Base-by-base conservation (phyloP, 2,329 filamentous ascomycete genomes). In the Penicillium sp. region DNA sequence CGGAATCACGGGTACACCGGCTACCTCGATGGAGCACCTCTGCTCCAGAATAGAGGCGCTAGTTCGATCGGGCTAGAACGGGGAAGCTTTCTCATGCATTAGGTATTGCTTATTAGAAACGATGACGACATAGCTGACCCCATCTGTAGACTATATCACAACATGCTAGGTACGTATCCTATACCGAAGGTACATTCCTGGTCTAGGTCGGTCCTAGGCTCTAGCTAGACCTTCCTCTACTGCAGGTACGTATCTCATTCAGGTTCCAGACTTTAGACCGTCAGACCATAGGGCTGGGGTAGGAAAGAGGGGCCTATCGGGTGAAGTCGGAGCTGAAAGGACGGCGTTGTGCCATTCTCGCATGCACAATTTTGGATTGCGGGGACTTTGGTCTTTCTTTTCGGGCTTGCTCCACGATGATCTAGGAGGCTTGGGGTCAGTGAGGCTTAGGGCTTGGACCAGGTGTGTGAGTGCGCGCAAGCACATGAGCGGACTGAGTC, bases 241-340 rank as follows among this genome's bases (percentile, higher is more conserved):
- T 55, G 52, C 52, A 53, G 52, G 52, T 53, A 53, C 52, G 19
- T 21, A 19, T 21, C 9, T 21, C 37, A 26, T 8, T 14, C 13
- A 6, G 29, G 52, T 9, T 43, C 52, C 52, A 48, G 44, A 24
- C 33, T 48, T 35, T 11, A 35, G 27, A 48, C 27, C 46, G 16
- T 48, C 37, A 45, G 35, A 22, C 51, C 52, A 57, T 63, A 59
- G 56, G 60, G 58, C 60, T 60, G 52, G 53, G 56, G 51, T 47
- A 10, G 37, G 49, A 41, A 14, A 31, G 47, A 48, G 21, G 41
- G 24, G 21, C 24, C 13, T 5, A 14, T 59, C 63, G 63, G 63
- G 55, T 53, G 55, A 63, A 56, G 9, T 63, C 63, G 63, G 63
- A 64, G 49, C 33, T n/a, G 10, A 24, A 45, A 14, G 24, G 22